Conservation (phyloP, 768 basidiomycete genomes). For the Kwoniella newhampshirensis region DNA sequence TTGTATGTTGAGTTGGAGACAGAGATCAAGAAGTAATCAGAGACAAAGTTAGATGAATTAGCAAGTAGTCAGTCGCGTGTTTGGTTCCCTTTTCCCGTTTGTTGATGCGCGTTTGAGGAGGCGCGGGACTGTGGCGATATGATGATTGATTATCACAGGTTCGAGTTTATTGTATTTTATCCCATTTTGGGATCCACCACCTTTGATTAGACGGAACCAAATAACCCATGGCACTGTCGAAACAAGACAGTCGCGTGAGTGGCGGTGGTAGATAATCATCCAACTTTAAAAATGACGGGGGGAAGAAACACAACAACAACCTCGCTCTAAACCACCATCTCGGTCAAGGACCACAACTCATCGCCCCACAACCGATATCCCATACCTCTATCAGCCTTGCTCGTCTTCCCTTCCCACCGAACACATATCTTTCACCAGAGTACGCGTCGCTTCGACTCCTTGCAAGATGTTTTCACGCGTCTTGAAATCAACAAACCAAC, state of each 20-base stretch:
- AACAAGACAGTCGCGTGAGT: constrained; percentile 20
- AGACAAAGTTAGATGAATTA: too few relatives aligned
- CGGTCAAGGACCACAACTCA: too few relatives aligned
- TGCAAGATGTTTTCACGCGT: constrained; percentile 51
- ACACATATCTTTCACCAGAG: neutral
- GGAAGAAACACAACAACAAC: constrained; percentile 10
- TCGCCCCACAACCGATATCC: too few relatives aligned
- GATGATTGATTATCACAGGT: neutral
- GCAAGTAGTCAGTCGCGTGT: constrained; percentile 1
- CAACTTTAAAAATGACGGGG: constrained; percentile 3
- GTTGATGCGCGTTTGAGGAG: neutral
- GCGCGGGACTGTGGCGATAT: neutral
- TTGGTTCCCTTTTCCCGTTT: constrained; percentile 3
- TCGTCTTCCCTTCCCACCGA: neutral
- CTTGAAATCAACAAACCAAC: constrained; percentile 42
- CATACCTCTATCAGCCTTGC: neutral
- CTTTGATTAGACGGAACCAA: constrained; percentile 2
- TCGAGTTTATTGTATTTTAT: constrained; percentile 12
- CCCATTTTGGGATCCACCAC: neutral
- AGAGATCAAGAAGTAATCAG: too few relatives aligned
- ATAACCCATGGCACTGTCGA: neutral
- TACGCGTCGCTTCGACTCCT: neutral
- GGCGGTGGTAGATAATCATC: too few relatives aligned
- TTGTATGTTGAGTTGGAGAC: too few relatives aligned
- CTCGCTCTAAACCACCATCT: neutral